Evolutionary conservation across 2,329 filamentous ascomycete genomes (phyloP).

Genomic region (Claviceps humidiphila): DNA sequence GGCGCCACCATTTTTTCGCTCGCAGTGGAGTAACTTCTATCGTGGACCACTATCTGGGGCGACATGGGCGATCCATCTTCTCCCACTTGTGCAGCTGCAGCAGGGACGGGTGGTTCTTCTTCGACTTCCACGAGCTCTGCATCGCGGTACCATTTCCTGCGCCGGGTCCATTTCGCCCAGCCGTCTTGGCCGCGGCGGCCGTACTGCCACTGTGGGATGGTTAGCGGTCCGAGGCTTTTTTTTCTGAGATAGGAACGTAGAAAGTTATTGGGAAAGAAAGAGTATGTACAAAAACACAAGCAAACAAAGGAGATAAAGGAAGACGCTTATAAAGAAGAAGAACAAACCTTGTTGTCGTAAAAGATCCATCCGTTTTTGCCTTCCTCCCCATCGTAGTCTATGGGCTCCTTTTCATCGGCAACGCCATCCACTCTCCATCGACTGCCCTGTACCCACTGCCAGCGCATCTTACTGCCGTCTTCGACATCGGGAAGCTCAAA

Average conservation of each 20-base stretch:
- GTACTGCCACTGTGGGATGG: slow-evolving; percentile 60
- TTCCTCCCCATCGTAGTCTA: slow-evolving; percentile 43
- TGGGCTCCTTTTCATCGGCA: slow-evolving; percentile 30
- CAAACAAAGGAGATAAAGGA: background rate
- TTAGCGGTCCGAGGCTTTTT: background rate
- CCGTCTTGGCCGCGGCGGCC: slow-evolving; percentile 75
- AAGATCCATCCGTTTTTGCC: slow-evolving; percentile 82
- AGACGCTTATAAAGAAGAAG: background rate
- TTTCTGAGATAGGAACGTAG: too few relatives aligned
- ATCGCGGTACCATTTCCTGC: slow-evolving; percentile 92
- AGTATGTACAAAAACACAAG: background rate
- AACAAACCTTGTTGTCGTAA: slow-evolving; percentile 75
- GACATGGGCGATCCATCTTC: slow-evolving; percentile 18
- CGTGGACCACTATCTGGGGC: slow-evolving; percentile 6
- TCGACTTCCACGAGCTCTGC: slow-evolving; percentile 79
- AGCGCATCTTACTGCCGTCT: slow-evolving; percentile 42
- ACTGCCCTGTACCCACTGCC: slow-evolving; percentile 72
- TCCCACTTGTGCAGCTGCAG: slow-evolving; percentile 19
- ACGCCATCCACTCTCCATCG: slow-evolving; percentile 79
- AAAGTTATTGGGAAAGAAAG: background rate
- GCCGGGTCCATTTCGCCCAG: slow-evolving; percentile 87
- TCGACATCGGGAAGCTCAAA: slow-evolving; percentile 50
- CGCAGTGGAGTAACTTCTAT: slow-evolving; percentile 21
- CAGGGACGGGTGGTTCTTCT: slow-evolving; percentile 10
- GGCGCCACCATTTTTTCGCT: slow-evolving; percentile 22